Base-by-base conservation (phyloP, 2,329 filamentous ascomycete species). In the Nothopassalora personata region DNA sequence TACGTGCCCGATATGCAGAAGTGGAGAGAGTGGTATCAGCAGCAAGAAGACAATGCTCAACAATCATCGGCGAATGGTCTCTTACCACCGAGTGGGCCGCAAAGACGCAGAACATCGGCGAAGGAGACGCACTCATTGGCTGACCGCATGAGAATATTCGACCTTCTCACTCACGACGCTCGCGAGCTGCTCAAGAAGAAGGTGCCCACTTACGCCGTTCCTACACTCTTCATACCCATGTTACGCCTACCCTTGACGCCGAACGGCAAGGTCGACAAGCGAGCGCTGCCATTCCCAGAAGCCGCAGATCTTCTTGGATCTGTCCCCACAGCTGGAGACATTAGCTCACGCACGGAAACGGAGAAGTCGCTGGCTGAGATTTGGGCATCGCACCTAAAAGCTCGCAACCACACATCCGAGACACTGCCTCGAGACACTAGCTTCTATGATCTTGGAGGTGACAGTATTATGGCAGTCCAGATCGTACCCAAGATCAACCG, bases 191-290 rank as follows among this genome's bases (percentile, higher is more conserved):
- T 96, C 59, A 87, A 87, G 73, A 82, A 81, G 64, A 86, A 88
- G 61, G 77, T 95, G 13, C 87, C 90, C 0, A 78, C 80, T 11
- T 93, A 91, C 73, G 88, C 89, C 0, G 85, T 94, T 1, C 90
- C 90, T 0, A 86, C 84, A 3, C 80, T 90, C 43, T 85, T 90
- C 64, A 88, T 94, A 46, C 83, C 86, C 0, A 83, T 94, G 57
- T 80, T 85, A 61, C 84, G 85, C 57, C 81, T 93, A 63, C 89
- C 89, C 1, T 75, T 93, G n/a, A 92, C 90, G 8, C 88, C 88
- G n/a, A 91, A 91, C 66, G 88, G 89, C 67, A 94, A 94, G 75
- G 84, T 93, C 46, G 90, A 95, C 74, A 88, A 86, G 74, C 87
- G 89, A 13, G 85, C 84, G 1, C 79, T 95, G 54, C 90, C 90